Evolutionary conservation across 179 eudicot species (phyloP).

Genomic region (Beta corolliflora): DNA sequence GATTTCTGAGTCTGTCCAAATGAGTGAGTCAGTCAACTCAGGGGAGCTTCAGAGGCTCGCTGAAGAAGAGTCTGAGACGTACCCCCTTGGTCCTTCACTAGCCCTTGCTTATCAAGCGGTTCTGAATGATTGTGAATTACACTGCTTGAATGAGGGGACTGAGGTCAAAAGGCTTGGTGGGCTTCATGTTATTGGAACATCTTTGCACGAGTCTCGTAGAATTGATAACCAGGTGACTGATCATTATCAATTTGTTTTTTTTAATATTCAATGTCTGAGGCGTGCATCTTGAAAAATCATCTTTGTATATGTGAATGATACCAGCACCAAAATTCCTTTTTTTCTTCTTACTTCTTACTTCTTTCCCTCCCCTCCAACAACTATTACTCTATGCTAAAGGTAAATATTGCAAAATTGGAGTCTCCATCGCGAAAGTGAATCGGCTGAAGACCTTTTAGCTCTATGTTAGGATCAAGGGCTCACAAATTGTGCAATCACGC

Average conservation of each 20-base stretch:
- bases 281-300: not conserved
- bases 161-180: conserved; percentile 98
- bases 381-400: not conserved
- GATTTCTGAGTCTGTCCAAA: conserved; percentile 71
- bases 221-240: conserved; percentile 90
- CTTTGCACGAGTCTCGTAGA: conserved; percentile 97
- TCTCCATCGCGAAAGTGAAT: not conserved
- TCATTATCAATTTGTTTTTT: not conserved
- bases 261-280: not conserved
- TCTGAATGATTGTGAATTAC: conserved; percentile 78
- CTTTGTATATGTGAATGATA: not conserved
- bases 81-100: conserved; percentile 85
- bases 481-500: no score
- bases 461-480: no score
- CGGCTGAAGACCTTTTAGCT: no score
- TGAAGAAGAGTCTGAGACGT: conserved; percentile 73
- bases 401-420: not conserved
- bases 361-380: not conserved
- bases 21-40: conserved; percentile 69
- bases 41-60: conserved; percentile 75
- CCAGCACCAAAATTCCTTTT: not conserved
- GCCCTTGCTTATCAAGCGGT: conserved; percentile 82
- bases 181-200: conserved; percentile 98
- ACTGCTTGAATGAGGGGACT: conserved; percentile 81
- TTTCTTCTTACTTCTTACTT: not conserved